Percentiles rank a stretch among this genome's conserved stretches.
Conservation (phyloP, 805 yeast species). For the Blastobotrys peoriensis region DNA sequence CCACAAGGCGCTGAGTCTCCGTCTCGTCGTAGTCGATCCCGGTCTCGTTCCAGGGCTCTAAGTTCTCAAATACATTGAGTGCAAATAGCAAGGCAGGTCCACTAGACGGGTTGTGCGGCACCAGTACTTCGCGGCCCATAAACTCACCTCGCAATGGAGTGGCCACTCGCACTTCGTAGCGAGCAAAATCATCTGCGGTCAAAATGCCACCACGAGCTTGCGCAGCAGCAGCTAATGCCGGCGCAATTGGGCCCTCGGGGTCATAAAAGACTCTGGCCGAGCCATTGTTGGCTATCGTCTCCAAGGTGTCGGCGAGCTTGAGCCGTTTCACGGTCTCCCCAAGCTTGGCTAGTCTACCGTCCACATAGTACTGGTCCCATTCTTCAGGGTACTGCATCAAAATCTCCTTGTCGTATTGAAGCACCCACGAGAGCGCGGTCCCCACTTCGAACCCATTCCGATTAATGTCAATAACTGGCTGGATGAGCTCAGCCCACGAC, state of each 20-base stretch:
- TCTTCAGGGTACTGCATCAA: conserved; percentile 19
- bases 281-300: conserved; percentile 68
- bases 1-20: conserved; percentile 64
- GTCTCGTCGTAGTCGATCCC: conserved; percentile 39
- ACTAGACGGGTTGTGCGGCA: conserved; percentile 68
- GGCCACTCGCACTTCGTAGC: conserved; percentile 49
- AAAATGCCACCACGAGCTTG: conserved; percentile 62
- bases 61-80: conserved; percentile 51
- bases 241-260: conserved; percentile 69
- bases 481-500: conserved; percentile 64
- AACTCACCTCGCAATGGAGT: conserved; percentile 38
- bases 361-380: conserved; percentile 29
- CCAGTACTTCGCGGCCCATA: conserved; percentile 41
- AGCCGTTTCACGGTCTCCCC: conserved; percentile 64
- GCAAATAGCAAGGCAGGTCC: conserved; percentile 82
- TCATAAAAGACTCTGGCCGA: conserved; percentile 75
- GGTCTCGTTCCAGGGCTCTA: conserved; percentile 25
- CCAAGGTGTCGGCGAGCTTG: conserved; percentile 59
- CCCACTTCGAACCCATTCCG: conserved; percentile 57
- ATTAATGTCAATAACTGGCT: conserved; percentile 67
- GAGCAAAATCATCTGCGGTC: conserved; percentile 55
- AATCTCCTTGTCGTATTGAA: conserved; percentile 34
- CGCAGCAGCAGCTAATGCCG: conserved; percentile 46
- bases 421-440: conserved; percentile 34
- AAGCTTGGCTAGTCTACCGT: conserved; percentile 32